These are phyloP conservation scores for Cyclocybe aegerita DNA, from an alignment of 768 basidiomycete genomes.

Conservation along the genomic window DNA sequence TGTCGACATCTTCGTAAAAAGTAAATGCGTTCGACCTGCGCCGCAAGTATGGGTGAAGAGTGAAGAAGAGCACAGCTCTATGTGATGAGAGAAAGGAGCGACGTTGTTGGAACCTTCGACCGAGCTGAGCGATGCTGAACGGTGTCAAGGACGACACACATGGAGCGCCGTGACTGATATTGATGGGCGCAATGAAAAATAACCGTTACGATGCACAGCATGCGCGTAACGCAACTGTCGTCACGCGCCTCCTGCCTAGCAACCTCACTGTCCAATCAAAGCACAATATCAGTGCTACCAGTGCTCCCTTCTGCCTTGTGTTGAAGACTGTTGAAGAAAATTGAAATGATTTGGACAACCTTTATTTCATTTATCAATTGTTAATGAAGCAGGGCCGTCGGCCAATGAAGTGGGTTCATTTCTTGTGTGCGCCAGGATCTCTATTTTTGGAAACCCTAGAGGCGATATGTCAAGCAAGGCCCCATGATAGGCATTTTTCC, in stretches of 20 bases:
- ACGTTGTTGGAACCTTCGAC: slow-evolving; percentile 3
- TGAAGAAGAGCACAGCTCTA: slow-evolving; percentile 14
- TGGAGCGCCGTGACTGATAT: not conserved
- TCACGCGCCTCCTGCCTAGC: not conserved
- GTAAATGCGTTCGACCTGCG: slow-evolving; percentile 16
- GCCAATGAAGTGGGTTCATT: too few relatives aligned
- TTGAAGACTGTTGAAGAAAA: too few relatives aligned
- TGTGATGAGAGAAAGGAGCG: slow-evolving; percentile 8
- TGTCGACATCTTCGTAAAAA: slow-evolving; percentile 13
- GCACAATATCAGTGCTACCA: too few relatives aligned
- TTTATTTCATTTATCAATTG: not conserved
- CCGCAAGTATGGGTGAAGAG: slow-evolving; percentile 9
- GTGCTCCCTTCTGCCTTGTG: too few relatives aligned
- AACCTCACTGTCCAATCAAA: not conserved
- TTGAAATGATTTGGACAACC: too few relatives aligned
- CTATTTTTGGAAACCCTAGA: too few relatives aligned
- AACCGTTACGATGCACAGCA: not conserved
- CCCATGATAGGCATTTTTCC: too few relatives aligned
- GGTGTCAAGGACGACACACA: not conserved
- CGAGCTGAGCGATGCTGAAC: not conserved
- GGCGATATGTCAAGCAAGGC: too few relatives aligned
- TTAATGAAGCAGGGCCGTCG: not conserved
- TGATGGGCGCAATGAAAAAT: not conserved
- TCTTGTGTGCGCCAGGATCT: too few relatives aligned
- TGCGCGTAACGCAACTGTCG: slow-evolving; percentile 3